These are phyloP conservation scores for Ophiosphaerella narmari DNA, from an alignment of 2,329 filamentous ascomycete genomes.

Conservation along the genomic window DNA sequence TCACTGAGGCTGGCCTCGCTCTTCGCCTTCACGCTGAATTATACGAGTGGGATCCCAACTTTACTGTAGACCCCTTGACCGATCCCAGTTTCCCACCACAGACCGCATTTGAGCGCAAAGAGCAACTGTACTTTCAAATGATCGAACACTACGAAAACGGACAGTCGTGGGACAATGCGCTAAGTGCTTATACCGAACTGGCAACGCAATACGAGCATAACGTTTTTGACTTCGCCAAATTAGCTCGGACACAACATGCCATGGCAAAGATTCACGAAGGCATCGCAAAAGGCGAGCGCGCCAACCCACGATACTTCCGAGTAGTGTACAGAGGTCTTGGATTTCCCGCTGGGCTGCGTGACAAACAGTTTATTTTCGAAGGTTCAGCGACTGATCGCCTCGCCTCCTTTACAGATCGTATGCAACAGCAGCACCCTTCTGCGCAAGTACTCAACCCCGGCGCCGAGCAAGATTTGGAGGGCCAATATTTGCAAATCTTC, in stretches of 20 bases:
- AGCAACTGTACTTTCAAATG: slow-evolving; percentile 89
- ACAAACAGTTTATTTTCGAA: slow-evolving; percentile 93
- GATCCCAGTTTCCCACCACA: slow-evolving; percentile 83
- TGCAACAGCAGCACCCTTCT: slow-evolving; percentile 87
- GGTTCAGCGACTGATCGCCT: slow-evolving; percentile 77
- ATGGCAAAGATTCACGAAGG: slow-evolving; percentile 92
- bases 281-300: slow-evolving; percentile 78
- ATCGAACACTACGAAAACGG: slow-evolving; percentile 94
- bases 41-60: slow-evolving; percentile 84
- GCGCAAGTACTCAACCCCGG: slow-evolving; percentile 77
- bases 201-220: slow-evolving; percentile 89
- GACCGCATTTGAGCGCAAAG: slow-evolving; percentile 88
- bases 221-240: slow-evolving; percentile 86
- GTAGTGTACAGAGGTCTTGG: slow-evolving; percentile 88
- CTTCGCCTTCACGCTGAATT: slow-evolving; percentile 89
- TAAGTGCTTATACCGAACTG: slow-evolving; percentile 88
- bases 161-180: slow-evolving; percentile 88
- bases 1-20: slow-evolving; percentile 85
- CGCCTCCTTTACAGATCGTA: slow-evolving; percentile 82
- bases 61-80: slow-evolving; percentile 65
- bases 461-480: slow-evolving; percentile 79
- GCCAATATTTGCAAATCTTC: slow-evolving; percentile 85
- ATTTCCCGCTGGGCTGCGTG: slow-evolving; percentile 77
- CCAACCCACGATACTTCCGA: slow-evolving; percentile 85
- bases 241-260: slow-evolving; percentile 84